Evolutionary conservation across 2,329 filamentous ascomycete species (phyloP), one percentile per base, ranked within the genome.

Genomic region (Hymenoscyphus scutula): DNA sequence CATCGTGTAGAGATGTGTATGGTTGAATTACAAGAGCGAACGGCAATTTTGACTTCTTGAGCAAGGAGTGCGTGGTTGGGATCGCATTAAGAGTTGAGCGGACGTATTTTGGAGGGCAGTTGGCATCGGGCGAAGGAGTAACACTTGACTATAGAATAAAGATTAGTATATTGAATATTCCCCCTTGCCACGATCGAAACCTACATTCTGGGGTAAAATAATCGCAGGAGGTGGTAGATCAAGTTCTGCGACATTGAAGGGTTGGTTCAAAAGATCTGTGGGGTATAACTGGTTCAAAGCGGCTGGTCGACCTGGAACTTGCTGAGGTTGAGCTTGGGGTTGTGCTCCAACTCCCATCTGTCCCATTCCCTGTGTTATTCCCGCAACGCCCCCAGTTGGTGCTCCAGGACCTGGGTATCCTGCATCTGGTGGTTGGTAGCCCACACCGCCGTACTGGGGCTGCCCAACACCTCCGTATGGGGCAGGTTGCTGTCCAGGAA

Each of bases 11-110:
- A 29, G 93, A 87, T 45, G 89, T 92, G 73, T 98, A 99, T 15
- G 95, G 95, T 77, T 98, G 94, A 68, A 99, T 97, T 66, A 98
- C 88, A 41, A 99, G 87, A 48, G 94, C 93, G 74, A 98, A 96
- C 0, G 95, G 95, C 63, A 99, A 83, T 77, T 93, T 95, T 61
- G 93, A 97, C 80, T 98, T 98, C 80, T 98, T 99, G 64, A 99
- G 84, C 29, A 98, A 83, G 23, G 91, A 95, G 76, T 96, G 87
- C 63, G 91, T 97, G 25, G 92, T 96, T 2, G 95, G 95, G 53
- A 97, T 89, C 29, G 92, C 92, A 76, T 98, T 98, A 67, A 99
- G 80, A 5, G 95, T 98, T 23, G 95, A 98, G 70, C 95, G 91
- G 68, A 98, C 89, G 76, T 96, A 99, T 81, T 96, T 96, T 27